Evolutionary conservation across 768 basidiomycete species (phyloP), one percentile per base, ranked within the genome.

Genomic region (Naganishia friedmannii): DNA sequence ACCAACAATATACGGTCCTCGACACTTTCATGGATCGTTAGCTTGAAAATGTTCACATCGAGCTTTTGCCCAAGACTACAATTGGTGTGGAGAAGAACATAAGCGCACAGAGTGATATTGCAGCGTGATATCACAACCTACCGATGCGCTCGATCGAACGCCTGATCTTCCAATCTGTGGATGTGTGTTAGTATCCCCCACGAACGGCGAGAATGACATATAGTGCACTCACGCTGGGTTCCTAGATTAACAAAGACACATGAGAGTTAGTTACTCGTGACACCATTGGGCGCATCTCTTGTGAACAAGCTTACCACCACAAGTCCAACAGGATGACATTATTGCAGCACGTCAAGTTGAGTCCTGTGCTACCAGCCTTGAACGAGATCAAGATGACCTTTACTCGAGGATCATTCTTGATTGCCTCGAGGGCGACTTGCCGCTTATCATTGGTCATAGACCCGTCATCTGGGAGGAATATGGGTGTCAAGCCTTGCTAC

Each of bases 311-410:
- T 77, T 74, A 71, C 80, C 94, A 97, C 93, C 94, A 97, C 70
- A 93, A 82, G 78, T 96, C 95, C 68, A 92, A 86, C 3, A 97
- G 85, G 74, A 97, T 90, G 46, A 97, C 93, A 73, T 95, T 92
- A 79, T 93, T 95, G 82, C 94, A 97, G 45, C 88, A 89, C 0
- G 92, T 93, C 75, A 97, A 78, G 78, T 97, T 96, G 54, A 97
- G 86, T 54, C 93, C 92, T n/a, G 90, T 92, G 76, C 90, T 90
- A 4, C 93, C 93, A 32, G 93, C 93, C 80, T 94, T 96, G 86
- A 97, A 94, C 0, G 93, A 96, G 72, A 98, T 93, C 73, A 99
- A 82, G 71, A 98, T 96, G 53, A 95, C 88, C 37, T 85, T 86
- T 13, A 85, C 87, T 19, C 75, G 83, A 31, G 80, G 79, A 77